These are phyloP conservation scores for Ophiostoma tasmaniense DNA, from an alignment of 2,329 filamentous ascomycete genomes.

Conservation along the genomic window DNA sequence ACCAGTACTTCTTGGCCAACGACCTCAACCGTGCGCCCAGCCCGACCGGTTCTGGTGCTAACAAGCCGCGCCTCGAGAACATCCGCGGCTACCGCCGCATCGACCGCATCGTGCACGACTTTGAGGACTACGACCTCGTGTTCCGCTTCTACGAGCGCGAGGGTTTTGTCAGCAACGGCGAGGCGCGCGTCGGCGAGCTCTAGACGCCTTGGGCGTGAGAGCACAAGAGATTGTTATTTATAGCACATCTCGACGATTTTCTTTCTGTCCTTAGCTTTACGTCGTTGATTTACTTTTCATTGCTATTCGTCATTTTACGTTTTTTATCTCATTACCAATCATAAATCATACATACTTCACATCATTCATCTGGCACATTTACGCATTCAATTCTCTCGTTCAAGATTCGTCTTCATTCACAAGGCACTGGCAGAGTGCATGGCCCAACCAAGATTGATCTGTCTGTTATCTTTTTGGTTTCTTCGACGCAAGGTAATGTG, in stretches of 20 bases:
- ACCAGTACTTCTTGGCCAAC: conserved; percentile 23
- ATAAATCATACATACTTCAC: neutral
- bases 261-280: neutral
- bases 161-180: conserved; percentile 55
- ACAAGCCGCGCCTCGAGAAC: conserved; percentile 57
- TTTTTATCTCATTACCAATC: neutral
- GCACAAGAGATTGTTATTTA: neutral
- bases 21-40: conserved; percentile 7
- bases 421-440: neutral
- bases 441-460: neutral
- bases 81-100: conserved; percentile 81
- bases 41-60: conserved; percentile 29
- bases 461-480: neutral
- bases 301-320: neutral
- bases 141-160: conserved; percentile 94
- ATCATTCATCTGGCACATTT: neutral
- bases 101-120: conserved; percentile 92
- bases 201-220: neutral
- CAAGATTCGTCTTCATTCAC: neutral
- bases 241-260: conserved; percentile 1
- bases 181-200: conserved; percentile 46
- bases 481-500: neutral
- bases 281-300: neutral
- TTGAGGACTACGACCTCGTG: conserved; percentile 93
- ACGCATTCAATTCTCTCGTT: conserved; percentile 3